Evolutionary conservation across 306 rosid species (phyloP).

Genomic region (Vachellia pachyceras): DNA sequence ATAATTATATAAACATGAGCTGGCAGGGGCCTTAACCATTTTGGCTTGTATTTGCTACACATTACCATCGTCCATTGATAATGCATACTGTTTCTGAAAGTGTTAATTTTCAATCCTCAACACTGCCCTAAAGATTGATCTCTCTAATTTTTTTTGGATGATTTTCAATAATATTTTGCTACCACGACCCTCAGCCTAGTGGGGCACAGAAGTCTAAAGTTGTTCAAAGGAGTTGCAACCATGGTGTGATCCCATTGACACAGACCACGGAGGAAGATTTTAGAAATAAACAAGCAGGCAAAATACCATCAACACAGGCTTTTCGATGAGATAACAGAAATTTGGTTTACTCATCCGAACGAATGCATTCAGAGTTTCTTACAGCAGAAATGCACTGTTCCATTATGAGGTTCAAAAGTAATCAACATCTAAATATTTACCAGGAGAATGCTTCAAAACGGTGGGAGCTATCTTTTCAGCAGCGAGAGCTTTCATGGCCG

Average conservation of each 20-base stretch:
- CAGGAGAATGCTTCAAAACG: slow-evolving; percentile 65
- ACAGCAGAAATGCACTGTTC: background rate
- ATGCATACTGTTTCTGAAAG: too few species aligned
- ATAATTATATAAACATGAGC: background rate
- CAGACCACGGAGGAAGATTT: background rate
- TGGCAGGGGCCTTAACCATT: background rate
- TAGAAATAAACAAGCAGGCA: background rate
- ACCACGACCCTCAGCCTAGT: too few species aligned
- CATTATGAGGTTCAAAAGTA: slow-evolving; percentile 66
- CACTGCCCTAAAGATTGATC: too few species aligned
- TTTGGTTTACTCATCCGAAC: background rate
- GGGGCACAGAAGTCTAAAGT: too few species aligned
- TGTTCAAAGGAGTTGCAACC: too few species aligned
- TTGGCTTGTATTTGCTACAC: background rate
- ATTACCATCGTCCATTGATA: background rate
- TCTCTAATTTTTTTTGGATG: too few species aligned
- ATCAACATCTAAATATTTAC: slow-evolving; percentile 94
- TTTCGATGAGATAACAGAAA: background rate
- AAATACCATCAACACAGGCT: background rate
- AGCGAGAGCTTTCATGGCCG: slow-evolving; percentile 47
- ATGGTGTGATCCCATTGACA: background rate
- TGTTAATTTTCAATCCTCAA: too few species aligned
- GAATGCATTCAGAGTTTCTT: background rate
- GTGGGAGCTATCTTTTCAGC: slow-evolving; percentile 59
- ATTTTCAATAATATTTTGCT: too few species aligned